These are phyloP conservation scores for Tylopilus vinaceipallidus DNA, from an alignment of 768 basidiomycete genomes.

Conservation along the genomic window DNA sequence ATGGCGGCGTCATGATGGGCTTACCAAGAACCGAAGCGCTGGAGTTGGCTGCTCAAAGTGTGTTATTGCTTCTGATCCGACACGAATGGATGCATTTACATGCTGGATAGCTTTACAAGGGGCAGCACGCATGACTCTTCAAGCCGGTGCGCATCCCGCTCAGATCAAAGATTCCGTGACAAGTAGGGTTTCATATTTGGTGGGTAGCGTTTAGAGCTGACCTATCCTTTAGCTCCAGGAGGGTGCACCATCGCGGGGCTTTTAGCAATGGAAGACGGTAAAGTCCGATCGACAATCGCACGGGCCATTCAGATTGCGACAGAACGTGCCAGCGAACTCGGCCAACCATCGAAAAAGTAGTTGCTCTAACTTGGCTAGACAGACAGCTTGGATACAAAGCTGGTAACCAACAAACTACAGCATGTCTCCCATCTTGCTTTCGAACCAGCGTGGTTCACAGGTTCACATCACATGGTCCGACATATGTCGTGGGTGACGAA, in stretches of 20 bases:
- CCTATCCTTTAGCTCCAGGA: conserved; percentile 72
- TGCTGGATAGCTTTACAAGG: conserved; percentile 79
- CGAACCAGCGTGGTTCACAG: conserved; percentile 29
- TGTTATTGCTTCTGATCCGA: conserved; percentile 23
- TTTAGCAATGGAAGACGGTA: conserved; percentile 90
- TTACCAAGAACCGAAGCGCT: conserved; percentile 90
- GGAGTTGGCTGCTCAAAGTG: conserved; percentile 95
- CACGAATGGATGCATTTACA: background rate
- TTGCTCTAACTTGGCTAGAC: no score
- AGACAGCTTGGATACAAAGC: background rate
- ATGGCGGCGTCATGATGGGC: conserved; percentile 99
- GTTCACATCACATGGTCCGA: conserved; percentile 30
- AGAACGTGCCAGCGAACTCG: conserved; percentile 81
- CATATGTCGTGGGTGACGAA: conserved; percentile 36
- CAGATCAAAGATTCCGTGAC: conserved; percentile 97
- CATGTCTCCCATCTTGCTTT: conserved; percentile 37
- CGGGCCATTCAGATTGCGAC: conserved; percentile 93
- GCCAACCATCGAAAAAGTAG: conserved; percentile 62
- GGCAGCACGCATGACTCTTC: conserved; percentile 91
- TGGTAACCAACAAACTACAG: background rate
- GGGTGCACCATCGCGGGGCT: conserved; percentile 99
- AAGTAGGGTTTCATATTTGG: conserved; percentile 50
- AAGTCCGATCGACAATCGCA: conserved; percentile 91
- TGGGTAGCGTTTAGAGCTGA: background rate
- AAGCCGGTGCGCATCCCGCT: conserved; percentile 88